phyloP scores from a whole-genome alignment of 257 asterid genomes.

The Plantago major region DNA sequence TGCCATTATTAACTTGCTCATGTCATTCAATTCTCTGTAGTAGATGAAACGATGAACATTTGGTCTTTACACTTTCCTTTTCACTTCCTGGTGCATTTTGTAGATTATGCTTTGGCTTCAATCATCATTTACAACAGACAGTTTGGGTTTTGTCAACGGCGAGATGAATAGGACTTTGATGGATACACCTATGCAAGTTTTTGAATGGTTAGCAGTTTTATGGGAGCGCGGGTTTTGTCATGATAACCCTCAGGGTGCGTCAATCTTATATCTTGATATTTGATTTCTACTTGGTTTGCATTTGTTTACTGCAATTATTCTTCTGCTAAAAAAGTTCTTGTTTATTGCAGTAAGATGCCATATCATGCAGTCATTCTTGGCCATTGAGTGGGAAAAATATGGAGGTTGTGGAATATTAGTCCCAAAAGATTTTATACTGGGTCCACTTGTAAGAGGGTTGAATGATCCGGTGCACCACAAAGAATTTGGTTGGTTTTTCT shows the following conservation, averaged over 20 bases:
- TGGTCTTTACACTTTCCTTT: slow-evolving; percentile 10
- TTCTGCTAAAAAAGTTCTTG: slow-evolving; percentile 15
- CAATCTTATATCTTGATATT: slow-evolving; percentile 3
- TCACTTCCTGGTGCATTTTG: slow-evolving; percentile 20
- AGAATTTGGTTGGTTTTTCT: slow-evolving; percentile 72
- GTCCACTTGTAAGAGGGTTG: slow-evolving; percentile 73
- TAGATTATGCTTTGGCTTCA: slow-evolving; percentile 75
- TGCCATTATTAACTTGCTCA: slow-evolving; percentile 10
- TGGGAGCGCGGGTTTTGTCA: slow-evolving; percentile 96
- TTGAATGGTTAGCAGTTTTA: slow-evolving; percentile 72
- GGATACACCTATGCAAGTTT: slow-evolving; percentile 54
- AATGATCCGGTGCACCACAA: slow-evolving; percentile 93
- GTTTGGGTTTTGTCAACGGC: slow-evolving; percentile 31
- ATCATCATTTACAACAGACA: slow-evolving; percentile 39
- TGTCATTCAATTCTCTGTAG: slow-evolving; percentile 1
- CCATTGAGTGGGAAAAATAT: slow-evolving; percentile 54
- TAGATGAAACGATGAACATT: not conserved
- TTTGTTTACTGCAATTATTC: slow-evolving; percentile 15
- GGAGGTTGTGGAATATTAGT: slow-evolving; percentile 46
- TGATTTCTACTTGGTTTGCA: slow-evolving; percentile 10
- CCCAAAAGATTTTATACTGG: slow-evolving; percentile 66
- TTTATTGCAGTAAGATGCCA: slow-evolving; percentile 68
- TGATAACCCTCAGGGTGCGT: slow-evolving; percentile 84
- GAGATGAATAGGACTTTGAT: slow-evolving; percentile 39
- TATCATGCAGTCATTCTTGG: slow-evolving; percentile 86